Conservation (phyloP, 345 rosid genomes). For the Lepidium didymum region DNA sequence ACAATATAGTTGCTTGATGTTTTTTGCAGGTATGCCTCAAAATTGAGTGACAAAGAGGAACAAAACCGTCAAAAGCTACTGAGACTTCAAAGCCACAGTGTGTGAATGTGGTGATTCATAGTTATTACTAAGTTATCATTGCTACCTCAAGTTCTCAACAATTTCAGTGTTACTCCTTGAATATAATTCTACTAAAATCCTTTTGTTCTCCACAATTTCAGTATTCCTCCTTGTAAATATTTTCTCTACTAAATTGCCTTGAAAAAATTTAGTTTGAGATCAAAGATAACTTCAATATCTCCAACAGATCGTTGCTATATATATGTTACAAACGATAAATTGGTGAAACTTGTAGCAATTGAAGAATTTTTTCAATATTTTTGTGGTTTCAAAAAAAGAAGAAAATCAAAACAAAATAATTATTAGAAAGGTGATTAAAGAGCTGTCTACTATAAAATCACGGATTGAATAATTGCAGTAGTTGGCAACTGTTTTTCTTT, state of each 20-base stretch:
- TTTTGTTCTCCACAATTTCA: not conserved
- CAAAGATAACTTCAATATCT: not conserved
- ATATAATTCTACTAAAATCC: not conserved
- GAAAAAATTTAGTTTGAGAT: not conserved
- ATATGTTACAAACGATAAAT: not conserved
- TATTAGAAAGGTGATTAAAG: not conserved
- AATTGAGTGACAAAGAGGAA: conserved; percentile 6
- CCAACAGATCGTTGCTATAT: not conserved
- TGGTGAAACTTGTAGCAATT: not conserved
- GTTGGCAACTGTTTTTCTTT: conserved; percentile 14
- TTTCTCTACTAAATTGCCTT: too few species aligned
- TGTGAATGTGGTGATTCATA: conserved; percentile 22
- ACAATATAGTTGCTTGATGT: not conserved
- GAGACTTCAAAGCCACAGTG: not conserved
- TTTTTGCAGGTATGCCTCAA: conserved; percentile 17
- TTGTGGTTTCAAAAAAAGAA: not conserved
- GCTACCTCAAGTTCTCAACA: not conserved
- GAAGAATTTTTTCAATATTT: not conserved
- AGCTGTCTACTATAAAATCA: not conserved
- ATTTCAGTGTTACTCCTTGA: not conserved
- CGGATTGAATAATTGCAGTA: conserved; percentile 1
- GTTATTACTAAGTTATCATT: conserved; percentile 7
- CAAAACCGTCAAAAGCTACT: not conserved
- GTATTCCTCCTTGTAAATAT: too few species aligned
- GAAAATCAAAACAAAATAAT: not conserved